Base-by-base conservation (phyloP, 257 asterid species). In the Prunella vulgaris region DNA sequence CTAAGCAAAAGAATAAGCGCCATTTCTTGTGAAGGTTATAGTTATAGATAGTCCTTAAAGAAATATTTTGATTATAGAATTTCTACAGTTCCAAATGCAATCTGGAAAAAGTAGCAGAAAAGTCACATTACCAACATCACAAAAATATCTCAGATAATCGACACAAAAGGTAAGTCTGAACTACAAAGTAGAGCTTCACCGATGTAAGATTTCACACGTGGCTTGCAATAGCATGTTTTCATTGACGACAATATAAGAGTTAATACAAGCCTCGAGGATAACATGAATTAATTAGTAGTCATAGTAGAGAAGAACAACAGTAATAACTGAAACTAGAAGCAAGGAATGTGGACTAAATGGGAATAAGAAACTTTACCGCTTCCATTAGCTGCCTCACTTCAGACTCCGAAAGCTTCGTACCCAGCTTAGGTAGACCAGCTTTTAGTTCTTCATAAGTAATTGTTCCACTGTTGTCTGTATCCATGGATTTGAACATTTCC, bases 341-440 rank as follows among this genome's bases (percentile, higher is more conserved):
- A 20, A 46, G 7, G 7, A 74, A 52, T 12, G 0, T 14, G 28
- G 58, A 60, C 57, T 18, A 2, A 49, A 72, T 52, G 71, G 28
- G 51, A 58, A 56, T 61, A 56, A 64, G 78, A 68, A 58, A 64
- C 20, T 4, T 10, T 83, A 93, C 98, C 81, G 98, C 97, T 77
- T 93, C 98, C 98, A 93, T 93, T 72, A 85, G 84, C 77, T 90
- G 97, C 73, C 90, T 81, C 74, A 87, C 97, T 88, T 93, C 98
- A 37, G 97, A 81, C 76, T 93, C 98, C 0, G 96, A 87, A 54
- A 93, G 87, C 84, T 84, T 93, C n/a, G 95, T 90, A n/a, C 97
- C 98, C 61, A 90, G 76, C 81, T 90, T 93, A 12, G 90, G 92
- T 63, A 93, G 81, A 64, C 98, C 98, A 28, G 95, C 95, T 82